Percentiles rank a stretch among this genome's conserved stretches.
These are phyloP conservation scores for Candida namnaoensis DNA, from an alignment of 805 yeast genomes.

Conservation along the genomic window DNA sequence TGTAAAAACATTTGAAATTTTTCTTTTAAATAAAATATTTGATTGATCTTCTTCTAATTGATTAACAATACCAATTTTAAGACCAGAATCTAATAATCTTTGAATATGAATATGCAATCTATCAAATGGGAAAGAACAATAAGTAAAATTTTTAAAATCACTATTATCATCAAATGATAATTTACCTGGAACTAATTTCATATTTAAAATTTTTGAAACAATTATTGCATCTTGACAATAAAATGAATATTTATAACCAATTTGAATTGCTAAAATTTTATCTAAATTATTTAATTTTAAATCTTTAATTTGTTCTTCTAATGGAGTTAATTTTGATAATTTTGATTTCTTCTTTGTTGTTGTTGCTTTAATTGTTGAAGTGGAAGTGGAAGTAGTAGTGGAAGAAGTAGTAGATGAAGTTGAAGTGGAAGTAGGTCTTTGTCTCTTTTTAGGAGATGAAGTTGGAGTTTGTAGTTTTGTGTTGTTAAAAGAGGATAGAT, in stretches of 20 bases:
- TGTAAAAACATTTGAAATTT: constrained; percentile 66
- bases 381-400: no score
- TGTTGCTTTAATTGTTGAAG: no score
- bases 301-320: constrained; percentile 69
- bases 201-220: constrained; percentile 59
- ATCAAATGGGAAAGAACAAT: constrained; percentile 77
- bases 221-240: constrained; percentile 76
- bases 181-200: constrained; percentile 68
- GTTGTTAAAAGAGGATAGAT: no score
- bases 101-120: constrained; percentile 71
- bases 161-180: no score
- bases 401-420: no score
- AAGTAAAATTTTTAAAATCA: constrained; percentile 67
- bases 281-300: constrained; percentile 55
- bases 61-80: constrained; percentile 80
- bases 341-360: not conserved
- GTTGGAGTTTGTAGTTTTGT: no score
- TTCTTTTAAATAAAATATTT: constrained; percentile 54
- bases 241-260: constrained; percentile 86
- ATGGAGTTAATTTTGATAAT: constrained; percentile 48
- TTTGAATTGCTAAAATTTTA: constrained; percentile 73
- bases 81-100: constrained; percentile 60
- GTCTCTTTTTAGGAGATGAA: no score
- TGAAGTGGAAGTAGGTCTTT: no score
- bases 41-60: constrained; percentile 61